These are phyloP conservation scores for Gliomastix tumulicola DNA, from an alignment of 2,329 filamentous ascomycete species.

Conservation along the genomic window DNA sequence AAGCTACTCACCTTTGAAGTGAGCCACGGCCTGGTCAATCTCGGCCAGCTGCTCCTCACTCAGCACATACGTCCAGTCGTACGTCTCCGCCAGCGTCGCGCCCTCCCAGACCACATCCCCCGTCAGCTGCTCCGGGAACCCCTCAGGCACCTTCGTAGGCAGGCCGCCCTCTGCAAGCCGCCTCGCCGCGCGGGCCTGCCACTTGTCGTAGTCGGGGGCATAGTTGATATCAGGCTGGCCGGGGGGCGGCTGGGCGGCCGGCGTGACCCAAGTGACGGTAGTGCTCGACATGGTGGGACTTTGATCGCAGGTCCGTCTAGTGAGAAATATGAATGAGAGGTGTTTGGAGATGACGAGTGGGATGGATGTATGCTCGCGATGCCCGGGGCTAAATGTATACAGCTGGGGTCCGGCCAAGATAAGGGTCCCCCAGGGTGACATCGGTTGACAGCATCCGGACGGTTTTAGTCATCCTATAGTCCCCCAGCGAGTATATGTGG, in stretches of 20 bases:
- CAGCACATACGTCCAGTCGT: constrained; percentile 47
- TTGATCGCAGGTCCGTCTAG: too few relatives aligned
- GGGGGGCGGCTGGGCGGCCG: constrained; percentile 13
- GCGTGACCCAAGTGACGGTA: background rate
- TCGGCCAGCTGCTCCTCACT: constrained; percentile 38
- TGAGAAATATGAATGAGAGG: too few relatives aligned
- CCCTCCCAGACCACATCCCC: constrained; percentile 53
- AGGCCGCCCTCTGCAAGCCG: constrained; percentile 32
- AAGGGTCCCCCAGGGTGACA: too few relatives aligned
- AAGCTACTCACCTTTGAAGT: constrained; percentile 30
- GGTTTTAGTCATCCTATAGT: too few relatives aligned
- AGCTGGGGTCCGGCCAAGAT: too few relatives aligned
- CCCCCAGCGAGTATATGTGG: too few relatives aligned
- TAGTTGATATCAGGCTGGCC: constrained; percentile 55
- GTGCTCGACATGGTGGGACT: background rate
- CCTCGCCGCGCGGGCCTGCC: constrained; percentile 37
- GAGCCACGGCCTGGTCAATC: constrained; percentile 29
- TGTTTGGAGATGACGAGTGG: too few relatives aligned
- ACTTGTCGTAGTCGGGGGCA: constrained; percentile 45
- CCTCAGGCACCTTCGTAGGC: constrained; percentile 32
- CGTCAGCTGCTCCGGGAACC: constrained; percentile 40
- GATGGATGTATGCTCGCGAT: too few relatives aligned
- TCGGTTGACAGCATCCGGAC: too few relatives aligned
- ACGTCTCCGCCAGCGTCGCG: constrained; percentile 33
- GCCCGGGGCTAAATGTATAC: too few relatives aligned